Base-by-base conservation (phyloP, 2,329 filamentous ascomycete species). In the Magnaporthiopsis incrustans region DNA sequence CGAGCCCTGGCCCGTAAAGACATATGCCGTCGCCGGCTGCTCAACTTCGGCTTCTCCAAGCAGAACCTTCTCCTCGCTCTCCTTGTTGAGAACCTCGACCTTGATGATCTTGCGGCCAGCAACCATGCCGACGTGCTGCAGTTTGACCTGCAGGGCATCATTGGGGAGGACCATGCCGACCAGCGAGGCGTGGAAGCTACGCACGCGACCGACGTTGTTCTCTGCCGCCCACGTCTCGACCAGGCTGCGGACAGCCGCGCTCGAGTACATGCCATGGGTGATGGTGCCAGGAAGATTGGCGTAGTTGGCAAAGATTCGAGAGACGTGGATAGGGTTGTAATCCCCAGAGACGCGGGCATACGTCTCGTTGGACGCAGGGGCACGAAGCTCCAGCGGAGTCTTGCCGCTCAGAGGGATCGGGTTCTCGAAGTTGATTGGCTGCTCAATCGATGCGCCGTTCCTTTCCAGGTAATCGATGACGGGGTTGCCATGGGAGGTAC, bases 81-180 rank as follows among this genome's bases (percentile, higher is more conserved):
- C 93, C 77, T 91, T 90, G 80, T 97, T 98, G 82, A 86, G 92
- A 63, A 92, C 93, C 78, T 98, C 95, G 62, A 99, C 92, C 82
- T 97, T 98, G 83, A 99, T 95, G 78, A 98, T 98, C 86, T 98
- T 99, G 77, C 95, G 93, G 73, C 95, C 95, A 72, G 91, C 89
- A 66, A 99, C 90, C 95, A 99, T 99, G 73, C 94, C 95, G 38
- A 96, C 89, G 74, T 99, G 95, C 80, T 97, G 91, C 63, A 99
- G 85, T 79, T 92, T 96, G 72, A 99, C 94, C 68, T 96, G 87
- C 67, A 99, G 90, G 67, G 94, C 90, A 73, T 99, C 96, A 70
- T 98, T 96, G 64, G 95, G 95, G 66, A 99, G 82, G 14, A 99
- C 96, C 95, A 99, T 99, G 69, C 95, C 95, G n/a, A 97, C 93